Percentiles rank a stretch among this genome's conserved stretches.
Evolutionary conservation across 129 eudicot species (phyloP).

Genomic region (Centrapalus pauciflorus): DNA sequence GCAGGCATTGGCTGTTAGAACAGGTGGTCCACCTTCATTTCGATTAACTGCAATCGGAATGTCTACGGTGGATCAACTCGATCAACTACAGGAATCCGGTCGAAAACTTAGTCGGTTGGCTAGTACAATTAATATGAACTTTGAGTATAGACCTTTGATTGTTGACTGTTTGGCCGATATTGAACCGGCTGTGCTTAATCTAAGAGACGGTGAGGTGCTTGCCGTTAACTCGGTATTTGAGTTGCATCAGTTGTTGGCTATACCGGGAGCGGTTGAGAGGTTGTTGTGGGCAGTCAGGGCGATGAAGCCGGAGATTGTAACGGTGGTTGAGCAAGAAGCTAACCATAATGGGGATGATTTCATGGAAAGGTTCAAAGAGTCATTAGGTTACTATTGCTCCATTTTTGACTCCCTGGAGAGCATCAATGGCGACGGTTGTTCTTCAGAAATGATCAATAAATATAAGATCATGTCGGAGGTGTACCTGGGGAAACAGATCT

Average conservation of each 20-base stretch:
- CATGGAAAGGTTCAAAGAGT: slow-evolving; percentile 72
- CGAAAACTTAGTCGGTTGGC: slow-evolving; percentile 77
- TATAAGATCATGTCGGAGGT: slow-evolving; percentile 76
- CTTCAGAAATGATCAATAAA: slow-evolving; percentile 20
- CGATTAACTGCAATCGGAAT: slow-evolving; percentile 81
- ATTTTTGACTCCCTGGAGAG: slow-evolving; percentile 78
- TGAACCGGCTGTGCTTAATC: slow-evolving; percentile 50
- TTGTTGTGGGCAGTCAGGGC: slow-evolving; percentile 46
- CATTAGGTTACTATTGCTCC: slow-evolving; percentile 68
- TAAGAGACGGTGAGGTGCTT: slow-evolving; percentile 47
- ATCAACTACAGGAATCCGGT: slow-evolving; percentile 67
- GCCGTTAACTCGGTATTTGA: slow-evolving; percentile 84
- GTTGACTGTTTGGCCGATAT: slow-evolving; percentile 65
- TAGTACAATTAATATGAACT: slow-evolving; percentile 50
- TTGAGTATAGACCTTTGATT: slow-evolving; percentile 65
- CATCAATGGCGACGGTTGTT: slow-evolving; percentile 2
- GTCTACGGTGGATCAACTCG: slow-evolving; percentile 45
- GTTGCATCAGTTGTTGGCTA: slow-evolving; percentile 54
- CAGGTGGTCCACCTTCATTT: slow-evolving; percentile 78
- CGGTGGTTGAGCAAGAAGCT: slow-evolving; percentile 80
- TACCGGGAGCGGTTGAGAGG: slow-evolving; percentile 56
- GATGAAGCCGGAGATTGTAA: slow-evolving; percentile 56
- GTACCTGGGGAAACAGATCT: slow-evolving; percentile 69
- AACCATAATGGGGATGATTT: slow-evolving; percentile 64
- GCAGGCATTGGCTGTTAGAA: slow-evolving; percentile 65